A percentile compares a stretch with the other conserved stretches of the same genome.
Conservation (phyloP, 208 protist genomes). For the Sergeia podlipaevii region DNA sequence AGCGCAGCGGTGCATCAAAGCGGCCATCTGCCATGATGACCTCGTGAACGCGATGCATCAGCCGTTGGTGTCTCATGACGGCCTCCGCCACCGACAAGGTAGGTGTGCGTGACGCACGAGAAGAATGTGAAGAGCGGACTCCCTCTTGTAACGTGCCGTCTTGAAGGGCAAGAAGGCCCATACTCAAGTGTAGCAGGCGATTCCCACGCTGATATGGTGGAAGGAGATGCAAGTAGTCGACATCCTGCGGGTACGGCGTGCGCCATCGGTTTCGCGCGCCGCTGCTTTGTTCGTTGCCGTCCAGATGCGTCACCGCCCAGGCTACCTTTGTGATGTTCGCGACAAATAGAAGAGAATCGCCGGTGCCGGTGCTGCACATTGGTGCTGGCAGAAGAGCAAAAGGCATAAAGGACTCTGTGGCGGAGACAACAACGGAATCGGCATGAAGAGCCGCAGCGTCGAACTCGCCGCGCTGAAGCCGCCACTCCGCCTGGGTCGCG, state of each 20-base stretch:
- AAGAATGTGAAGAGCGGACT: background rate
- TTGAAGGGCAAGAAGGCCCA: too few relatives aligned
- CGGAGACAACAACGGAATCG: constrained; percentile 7
- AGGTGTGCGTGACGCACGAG: background rate
- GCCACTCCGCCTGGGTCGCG: too few relatives aligned
- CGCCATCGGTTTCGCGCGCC: constrained; percentile 15
- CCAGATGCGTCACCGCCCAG: constrained; percentile 22
- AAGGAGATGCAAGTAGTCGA: background rate
- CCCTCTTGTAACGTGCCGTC: too few relatives aligned
- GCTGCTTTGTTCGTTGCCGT: too few relatives aligned
- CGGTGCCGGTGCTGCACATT: background rate
- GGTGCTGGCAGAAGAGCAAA: background rate
- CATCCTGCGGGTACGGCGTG: background rate
- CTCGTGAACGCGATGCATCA: constrained; percentile 21
- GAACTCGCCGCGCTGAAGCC: background rate
- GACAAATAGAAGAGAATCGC: constrained; percentile 18
- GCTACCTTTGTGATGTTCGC: constrained; percentile 23
- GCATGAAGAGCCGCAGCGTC: background rate
- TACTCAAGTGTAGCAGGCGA: too few relatives aligned
- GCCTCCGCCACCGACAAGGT: background rate
- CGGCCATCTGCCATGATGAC: constrained; percentile 51
- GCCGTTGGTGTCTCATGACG: constrained; percentile 16
- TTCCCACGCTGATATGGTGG: background rate
- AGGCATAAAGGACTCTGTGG: background rate
- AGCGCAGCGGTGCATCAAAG: constrained; percentile 54